Percentiles rank a stretch among this genome's conserved stretches.
Evolutionary conservation across 2,329 filamentous ascomycete species (phyloP).

Genomic region (Colletotrichum sp.): DNA sequence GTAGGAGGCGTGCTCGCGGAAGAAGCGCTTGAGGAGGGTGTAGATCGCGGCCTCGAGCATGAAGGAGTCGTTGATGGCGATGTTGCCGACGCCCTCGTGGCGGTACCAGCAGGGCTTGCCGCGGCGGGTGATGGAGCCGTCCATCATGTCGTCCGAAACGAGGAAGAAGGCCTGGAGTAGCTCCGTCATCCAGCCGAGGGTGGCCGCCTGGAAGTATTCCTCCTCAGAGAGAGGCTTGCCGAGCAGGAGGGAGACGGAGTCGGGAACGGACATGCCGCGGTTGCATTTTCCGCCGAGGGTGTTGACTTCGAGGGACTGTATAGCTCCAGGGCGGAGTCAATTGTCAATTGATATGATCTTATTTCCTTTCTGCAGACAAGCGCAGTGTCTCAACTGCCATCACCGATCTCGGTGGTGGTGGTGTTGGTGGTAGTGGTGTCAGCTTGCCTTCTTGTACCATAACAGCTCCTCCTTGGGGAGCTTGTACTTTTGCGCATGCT

Average conservation of each 20-base stretch:
- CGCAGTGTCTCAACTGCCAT: neutral
- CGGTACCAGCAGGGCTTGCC: conserved; percentile 97
- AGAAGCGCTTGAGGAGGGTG: conserved; percentile 90
- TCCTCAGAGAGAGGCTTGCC: conserved; percentile 73
- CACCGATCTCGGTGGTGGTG: neutral
- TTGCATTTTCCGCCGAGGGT: conserved; percentile 96
- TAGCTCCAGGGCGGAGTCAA: conserved; percentile 40
- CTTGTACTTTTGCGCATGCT: conserved; percentile 81
- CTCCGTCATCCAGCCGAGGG: conserved; percentile 97
- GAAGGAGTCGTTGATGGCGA: conserved; percentile 98
- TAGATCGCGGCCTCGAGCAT: conserved; percentile 94
- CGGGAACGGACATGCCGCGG: conserved; percentile 96
- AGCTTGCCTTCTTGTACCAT: conserved; percentile 82
- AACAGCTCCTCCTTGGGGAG: conserved; percentile 80
- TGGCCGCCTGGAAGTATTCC: conserved; percentile 87
- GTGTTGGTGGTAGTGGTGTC: neutral
- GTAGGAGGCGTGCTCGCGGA: conserved; percentile 86
- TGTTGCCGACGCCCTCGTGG: conserved; percentile 86
- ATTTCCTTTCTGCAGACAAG: neutral
- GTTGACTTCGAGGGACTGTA: conserved; percentile 82
- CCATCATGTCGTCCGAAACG: conserved; percentile 99
- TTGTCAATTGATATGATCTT: neutral
- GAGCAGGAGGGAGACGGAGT: conserved; percentile 84
- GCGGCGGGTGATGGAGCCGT: conserved; percentile 90
- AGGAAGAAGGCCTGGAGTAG: conserved; percentile 99